These are phyloP conservation scores for Coemansia sp. DNA, from an alignment of 192 early-diverging fungal species.

Conservation along the genomic window DNA sequence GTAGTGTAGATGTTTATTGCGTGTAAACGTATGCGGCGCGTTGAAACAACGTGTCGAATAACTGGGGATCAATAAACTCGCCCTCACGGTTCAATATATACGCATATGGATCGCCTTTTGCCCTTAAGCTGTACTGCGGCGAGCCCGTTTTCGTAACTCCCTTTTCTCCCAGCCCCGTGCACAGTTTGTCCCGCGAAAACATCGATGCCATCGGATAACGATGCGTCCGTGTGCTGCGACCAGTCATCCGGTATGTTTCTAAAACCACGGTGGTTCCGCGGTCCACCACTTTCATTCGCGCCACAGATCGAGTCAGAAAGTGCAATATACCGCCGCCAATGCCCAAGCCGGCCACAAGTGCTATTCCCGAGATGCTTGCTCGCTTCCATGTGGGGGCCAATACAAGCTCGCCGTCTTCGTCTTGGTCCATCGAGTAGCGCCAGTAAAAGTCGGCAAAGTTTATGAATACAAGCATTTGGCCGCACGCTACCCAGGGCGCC, in stretches of 20 bases:
- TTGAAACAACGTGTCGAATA: slow-evolving; percentile 38
- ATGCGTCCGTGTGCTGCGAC: slow-evolving; percentile 12
- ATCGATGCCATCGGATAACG: slow-evolving; percentile 22
- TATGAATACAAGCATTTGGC: slow-evolving; percentile 46
- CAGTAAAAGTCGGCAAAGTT: slow-evolving; percentile 56
- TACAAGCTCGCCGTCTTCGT: slow-evolving; percentile 36
- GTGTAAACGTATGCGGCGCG: neutral
- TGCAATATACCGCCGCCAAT: slow-evolving; percentile 43
- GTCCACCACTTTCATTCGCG: slow-evolving; percentile 25
- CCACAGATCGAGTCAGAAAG: slow-evolving; percentile 40
- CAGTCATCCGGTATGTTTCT: slow-evolving; percentile 33
- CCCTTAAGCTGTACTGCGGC: slow-evolving; percentile 40
- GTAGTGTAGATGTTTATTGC: slow-evolving; percentile 25
- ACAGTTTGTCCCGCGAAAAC: slow-evolving; percentile 37
- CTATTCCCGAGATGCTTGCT: slow-evolving; percentile 26
- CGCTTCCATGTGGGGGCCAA: slow-evolving; percentile 39
- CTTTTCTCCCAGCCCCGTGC: slow-evolving; percentile 25
- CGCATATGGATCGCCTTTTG: slow-evolving; percentile 21
- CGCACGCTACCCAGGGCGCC: slow-evolving; percentile 47
- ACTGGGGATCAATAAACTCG: slow-evolving; percentile 28
- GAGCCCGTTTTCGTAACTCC: slow-evolving; percentile 28
- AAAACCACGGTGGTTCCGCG: slow-evolving; percentile 28
- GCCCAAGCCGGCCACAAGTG: slow-evolving; percentile 25
- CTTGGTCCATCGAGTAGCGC: slow-evolving; percentile 41
- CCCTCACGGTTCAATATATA: slow-evolving; percentile 43